These are phyloP conservation scores for Didymella sp. DNA, from an alignment of 2,329 filamentous ascomycete species.

Conservation along the genomic window DNA sequence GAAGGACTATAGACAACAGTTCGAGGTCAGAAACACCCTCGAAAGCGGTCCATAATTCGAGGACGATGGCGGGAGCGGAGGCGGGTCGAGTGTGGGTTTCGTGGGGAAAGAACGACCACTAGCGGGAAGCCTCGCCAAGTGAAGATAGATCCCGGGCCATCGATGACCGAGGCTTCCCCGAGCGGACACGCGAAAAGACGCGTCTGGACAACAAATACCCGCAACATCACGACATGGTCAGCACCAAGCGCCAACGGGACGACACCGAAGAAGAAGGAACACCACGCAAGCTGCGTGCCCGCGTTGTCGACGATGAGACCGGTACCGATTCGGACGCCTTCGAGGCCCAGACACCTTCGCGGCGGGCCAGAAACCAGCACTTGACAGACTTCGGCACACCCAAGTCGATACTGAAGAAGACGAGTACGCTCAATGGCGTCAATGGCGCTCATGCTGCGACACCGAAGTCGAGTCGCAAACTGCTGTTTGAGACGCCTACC, in stretches of 20 bases:
- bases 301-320: conserved; percentile 21
- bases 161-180: conserved; percentile 14
- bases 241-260: conserved; percentile 43
- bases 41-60: background rate
- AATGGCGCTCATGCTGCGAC: conserved; percentile 41
- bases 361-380: conserved; percentile 31
- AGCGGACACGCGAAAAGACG: conserved; percentile 31
- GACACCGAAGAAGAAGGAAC: conserved; percentile 30
- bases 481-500: conserved; percentile 56
- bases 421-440: conserved; percentile 27
- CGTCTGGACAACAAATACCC: conserved; percentile 23
- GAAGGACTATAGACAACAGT: background rate
- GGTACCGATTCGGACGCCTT: conserved; percentile 26
- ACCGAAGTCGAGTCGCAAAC: conserved; percentile 54
- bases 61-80: conserved; percentile 8
- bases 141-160: conserved; percentile 1
- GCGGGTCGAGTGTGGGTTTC: conserved; percentile 14
- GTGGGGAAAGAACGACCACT: conserved; percentile 15
- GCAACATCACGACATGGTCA: conserved; percentile 34
- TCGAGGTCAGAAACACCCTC: background rate
- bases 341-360: conserved; percentile 43
- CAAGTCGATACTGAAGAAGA: conserved; percentile 45
- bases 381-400: conserved; percentile 40
- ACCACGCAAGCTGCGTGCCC: conserved; percentile 40
- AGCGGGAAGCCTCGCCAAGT: conserved; percentile 13